A percentile compares a stretch with the other conserved stretches of the same genome.
Conservation (phyloP, 23 red algal species). For the Gracilaria caudata region DNA sequence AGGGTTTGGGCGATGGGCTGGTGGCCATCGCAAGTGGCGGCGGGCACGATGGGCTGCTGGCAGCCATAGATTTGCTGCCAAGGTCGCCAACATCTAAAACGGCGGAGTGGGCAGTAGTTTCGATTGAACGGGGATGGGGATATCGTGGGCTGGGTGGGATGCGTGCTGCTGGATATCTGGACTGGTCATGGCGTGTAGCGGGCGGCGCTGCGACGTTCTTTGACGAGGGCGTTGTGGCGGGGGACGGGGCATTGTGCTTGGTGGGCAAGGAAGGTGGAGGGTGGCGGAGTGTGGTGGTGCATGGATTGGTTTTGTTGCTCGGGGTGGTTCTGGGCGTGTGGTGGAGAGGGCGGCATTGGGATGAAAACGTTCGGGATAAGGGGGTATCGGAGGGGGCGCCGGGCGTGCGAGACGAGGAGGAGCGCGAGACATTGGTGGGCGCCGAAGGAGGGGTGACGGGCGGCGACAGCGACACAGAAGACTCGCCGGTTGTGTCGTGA, state of each 20-base stretch:
- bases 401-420: not conserved
- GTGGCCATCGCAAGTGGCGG: slow-evolving; percentile 10
- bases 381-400: not conserved
- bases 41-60: slow-evolving; percentile 14
- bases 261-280: not conserved
- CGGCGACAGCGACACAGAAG: not conserved
- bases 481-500: not conserved
- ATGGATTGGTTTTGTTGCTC: not conserved
- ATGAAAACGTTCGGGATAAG: not conserved
- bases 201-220: not conserved
- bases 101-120: slow-evolving; percentile 56
- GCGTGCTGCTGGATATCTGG: slow-evolving; percentile 39
- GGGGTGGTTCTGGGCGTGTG: not conserved
- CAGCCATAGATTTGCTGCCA: slow-evolving; percentile 30
- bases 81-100: slow-evolving; percentile 36
- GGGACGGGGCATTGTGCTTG: not conserved
- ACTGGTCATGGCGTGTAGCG: slow-evolving; percentile 16
- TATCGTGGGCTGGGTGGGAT: slow-evolving; percentile 44
- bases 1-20: slow-evolving; percentile 15
- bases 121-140: slow-evolving; percentile 26
- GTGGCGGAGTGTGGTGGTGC: not conserved
- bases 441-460: not conserved
- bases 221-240: not conserved
- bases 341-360: not conserved
- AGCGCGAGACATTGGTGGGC: not conserved